Evolutionary conservation across 2,329 filamentous ascomycete genomes (phyloP), one percentile per base, ranked within the genome.

Genomic region (Truncatella angustata): DNA sequence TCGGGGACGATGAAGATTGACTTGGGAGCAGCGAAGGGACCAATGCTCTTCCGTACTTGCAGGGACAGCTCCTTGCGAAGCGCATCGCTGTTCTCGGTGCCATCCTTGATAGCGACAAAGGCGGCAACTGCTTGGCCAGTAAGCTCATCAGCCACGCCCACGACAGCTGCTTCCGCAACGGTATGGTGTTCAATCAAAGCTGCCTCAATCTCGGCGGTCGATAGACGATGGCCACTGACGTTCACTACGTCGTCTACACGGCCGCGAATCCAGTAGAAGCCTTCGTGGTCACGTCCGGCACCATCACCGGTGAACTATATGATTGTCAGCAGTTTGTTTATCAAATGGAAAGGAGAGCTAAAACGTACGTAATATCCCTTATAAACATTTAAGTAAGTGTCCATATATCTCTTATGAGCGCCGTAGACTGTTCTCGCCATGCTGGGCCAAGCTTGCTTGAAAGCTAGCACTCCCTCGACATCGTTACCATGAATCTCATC

Each of bases 231-330:
- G 24, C 94, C 94, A 62, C 89, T 94, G 56, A 99, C 94, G 73
- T 99, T 99, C 71, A 99, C 93, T 39, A 99, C 94, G 65, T 99
- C 94, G 68, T 99, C 94, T 49, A 99, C 94, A 72, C 94, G 91
- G 59, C 94, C 94, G 57, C 94, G 90, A 70, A 99, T 99, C 94
- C 94, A 99, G 84, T 97, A 99, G 80, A 97, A 99, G 52, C 94
- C 94, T 65, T 99, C 94, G 73, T 96, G 89, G 70, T 99, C 94
- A 67, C 94, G 90, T 54, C 90, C 94, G 51, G 94, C 94, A 67
- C 94, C 94, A 68, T 99, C 94, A 53, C 90, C 90, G 14, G 90
- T 94, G 76, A 94, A 95, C 86, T 90, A 51, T 4, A 35, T 49
- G 32, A 40, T 48, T 57, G 58, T 58, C 53, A 66, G 54, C 45